These are phyloP conservation scores for Houttuynia cordata DNA, from an alignment of 164 flowering plant species.

Conservation along the genomic window DNA sequence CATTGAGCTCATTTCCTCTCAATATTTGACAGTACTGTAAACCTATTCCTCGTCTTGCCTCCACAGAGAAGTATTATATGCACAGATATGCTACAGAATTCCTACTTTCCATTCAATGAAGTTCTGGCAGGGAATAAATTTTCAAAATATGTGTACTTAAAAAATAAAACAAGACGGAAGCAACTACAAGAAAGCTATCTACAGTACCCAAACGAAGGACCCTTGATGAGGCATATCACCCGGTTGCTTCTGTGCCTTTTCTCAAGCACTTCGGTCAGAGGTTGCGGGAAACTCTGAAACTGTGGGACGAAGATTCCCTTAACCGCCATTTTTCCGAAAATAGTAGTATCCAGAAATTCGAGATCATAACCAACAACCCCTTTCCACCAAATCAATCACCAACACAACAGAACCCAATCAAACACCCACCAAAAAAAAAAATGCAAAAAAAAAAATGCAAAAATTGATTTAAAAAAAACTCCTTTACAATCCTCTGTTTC, in stretches of 20 bases:
- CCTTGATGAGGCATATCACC: slow-evolving; percentile 7
- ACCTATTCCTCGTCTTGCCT: background rate
- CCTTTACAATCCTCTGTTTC: no score
- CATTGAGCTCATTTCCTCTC: background rate
- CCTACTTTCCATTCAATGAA: no score
- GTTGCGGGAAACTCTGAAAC: slow-evolving; percentile 5
- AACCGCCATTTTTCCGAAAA: slow-evolving; percentile 13
- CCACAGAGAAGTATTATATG: background rate
- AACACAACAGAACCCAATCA: background rate
- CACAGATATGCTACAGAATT: no score
- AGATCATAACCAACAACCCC: slow-evolving; percentile 11
- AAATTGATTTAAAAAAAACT: no score
- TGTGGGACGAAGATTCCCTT: slow-evolving; percentile 11
- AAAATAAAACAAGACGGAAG: background rate
- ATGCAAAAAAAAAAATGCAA: no score
- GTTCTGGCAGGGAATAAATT: no score
- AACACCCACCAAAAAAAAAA: no score
- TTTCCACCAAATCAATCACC: background rate
- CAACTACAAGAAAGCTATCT: background rate
- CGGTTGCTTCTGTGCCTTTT: slow-evolving; percentile 2
- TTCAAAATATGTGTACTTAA: no score
- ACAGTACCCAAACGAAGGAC: slow-evolving; percentile 13
- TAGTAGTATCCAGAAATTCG: background rate
- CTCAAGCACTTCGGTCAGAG: slow-evolving; percentile 1
- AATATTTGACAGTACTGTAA: background rate